phyloP scores from a whole-genome alignment of 371 early-diverging fungal species.

The Mortierella sp. region DNA sequence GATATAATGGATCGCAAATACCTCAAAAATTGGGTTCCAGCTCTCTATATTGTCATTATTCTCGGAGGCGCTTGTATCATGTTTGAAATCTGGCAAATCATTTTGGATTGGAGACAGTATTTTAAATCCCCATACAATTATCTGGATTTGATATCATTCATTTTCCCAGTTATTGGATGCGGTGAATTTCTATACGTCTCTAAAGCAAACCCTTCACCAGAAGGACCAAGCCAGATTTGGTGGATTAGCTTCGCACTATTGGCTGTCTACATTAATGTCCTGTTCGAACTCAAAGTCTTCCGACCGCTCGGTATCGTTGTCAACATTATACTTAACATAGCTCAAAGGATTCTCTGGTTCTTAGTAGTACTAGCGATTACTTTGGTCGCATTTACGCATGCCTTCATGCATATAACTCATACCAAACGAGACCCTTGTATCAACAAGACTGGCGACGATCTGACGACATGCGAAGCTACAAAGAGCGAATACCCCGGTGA shows the following conservation, averaged over 20 bases:
- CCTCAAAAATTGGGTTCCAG: background rate
- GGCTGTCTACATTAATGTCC: slow-evolving; percentile 35
- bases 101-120: background rate
- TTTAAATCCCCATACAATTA: slow-evolving; percentile 38
- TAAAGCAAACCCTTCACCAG: no score
- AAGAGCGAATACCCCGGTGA: background rate
- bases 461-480: background rate
- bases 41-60: background rate
- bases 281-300: slow-evolving; percentile 46
- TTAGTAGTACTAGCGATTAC: slow-evolving; percentile 28
- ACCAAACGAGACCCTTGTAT: background rate
- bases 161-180: slow-evolving; percentile 20
- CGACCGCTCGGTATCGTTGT: slow-evolving; percentile 41
- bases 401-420: slow-evolving; percentile 32
- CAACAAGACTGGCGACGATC: background rate
- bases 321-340: slow-evolving; percentile 46
- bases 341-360: slow-evolving; percentile 37
- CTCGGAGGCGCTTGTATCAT: background rate
- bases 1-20: no score
- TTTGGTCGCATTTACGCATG: slow-evolving; percentile 20
- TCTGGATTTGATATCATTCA: slow-evolving; percentile 23
- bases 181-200: background rate
- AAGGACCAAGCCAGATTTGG: slow-evolving; percentile 28
- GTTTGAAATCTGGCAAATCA: background rate
- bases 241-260: slow-evolving; percentile 38